Percentiles rank a stretch among this genome's conserved stretches.
phyloP scores from a whole-genome alignment of 352 stramenopile species.

The Phytophthora palmivora region DNA sequence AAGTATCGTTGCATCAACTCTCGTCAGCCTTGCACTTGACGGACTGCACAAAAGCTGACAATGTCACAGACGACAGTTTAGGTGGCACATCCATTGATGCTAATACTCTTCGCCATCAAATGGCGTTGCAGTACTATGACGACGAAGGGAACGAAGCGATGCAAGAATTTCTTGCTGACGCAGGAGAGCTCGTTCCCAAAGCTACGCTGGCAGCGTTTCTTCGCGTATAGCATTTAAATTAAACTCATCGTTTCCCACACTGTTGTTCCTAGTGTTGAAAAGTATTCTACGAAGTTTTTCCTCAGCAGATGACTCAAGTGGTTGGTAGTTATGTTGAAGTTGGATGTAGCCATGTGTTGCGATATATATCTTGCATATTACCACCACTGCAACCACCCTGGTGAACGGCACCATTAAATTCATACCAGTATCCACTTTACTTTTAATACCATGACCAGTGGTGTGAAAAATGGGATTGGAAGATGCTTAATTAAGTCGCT shows the following conservation, averaged over 20 bases:
- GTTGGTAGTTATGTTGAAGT: background rate
- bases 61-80: background rate
- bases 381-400: no score
- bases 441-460: background rate
- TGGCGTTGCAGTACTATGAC: constrained; percentile 38
- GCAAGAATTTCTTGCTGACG: constrained; percentile 8
- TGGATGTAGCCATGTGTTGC: background rate
- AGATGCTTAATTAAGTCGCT: background rate
- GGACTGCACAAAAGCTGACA: background rate
- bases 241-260: background rate
- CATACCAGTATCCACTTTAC: background rate
- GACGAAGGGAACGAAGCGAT: constrained; percentile 21
- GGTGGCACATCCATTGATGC: constrained; percentile 16
- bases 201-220: constrained; percentile 26
- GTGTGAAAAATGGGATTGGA: constrained; percentile 3
- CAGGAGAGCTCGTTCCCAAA: constrained; percentile 14
- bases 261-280: background rate
- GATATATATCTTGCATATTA: no score
- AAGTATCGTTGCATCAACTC: constrained; percentile 31
- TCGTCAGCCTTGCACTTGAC: constrained; percentile 2
- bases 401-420: background rate
- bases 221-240: constrained; percentile 10
- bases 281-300: background rate
- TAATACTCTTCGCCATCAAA: constrained; percentile 23
- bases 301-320: no score